These are phyloP conservation scores for Phycomyces blakesleeanus DNA, from an alignment of 192 early-diverging fungal genomes.

Conservation along the genomic window DNA sequence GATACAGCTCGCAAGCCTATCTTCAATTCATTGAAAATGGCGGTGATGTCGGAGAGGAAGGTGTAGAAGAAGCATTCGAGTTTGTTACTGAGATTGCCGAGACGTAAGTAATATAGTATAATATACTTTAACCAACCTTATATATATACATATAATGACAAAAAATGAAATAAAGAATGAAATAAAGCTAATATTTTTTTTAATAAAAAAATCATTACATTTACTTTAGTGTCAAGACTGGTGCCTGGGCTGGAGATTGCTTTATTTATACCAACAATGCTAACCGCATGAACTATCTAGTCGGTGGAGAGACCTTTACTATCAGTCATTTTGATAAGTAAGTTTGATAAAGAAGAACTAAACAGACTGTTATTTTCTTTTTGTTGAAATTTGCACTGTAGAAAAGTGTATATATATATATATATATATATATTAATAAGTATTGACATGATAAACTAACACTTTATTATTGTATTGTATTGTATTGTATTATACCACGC, in stretches of 20 bases:
- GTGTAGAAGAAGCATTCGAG: conserved; percentile 94
- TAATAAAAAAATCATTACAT: not conserved
- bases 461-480: too few relatives aligned
- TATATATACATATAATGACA: too few relatives aligned
- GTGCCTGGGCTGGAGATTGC: conserved; percentile 98
- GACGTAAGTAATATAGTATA: conserved; percentile 9
- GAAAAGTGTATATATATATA: too few relatives aligned
- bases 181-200: not conserved
- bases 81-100: conserved; percentile 92
- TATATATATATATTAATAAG: too few relatives aligned
- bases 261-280: conserved; percentile 93
- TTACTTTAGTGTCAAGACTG: conserved; percentile 75
- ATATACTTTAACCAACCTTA: too few relatives aligned
- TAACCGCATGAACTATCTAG: conserved; percentile 94
- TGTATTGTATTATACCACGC: too few relatives aligned
- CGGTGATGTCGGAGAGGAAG: conserved; percentile 79
- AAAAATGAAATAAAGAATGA: too few relatives aligned
- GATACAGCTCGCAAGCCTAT: conserved; percentile 87
- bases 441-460: too few relatives aligned
- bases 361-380: too few relatives aligned
- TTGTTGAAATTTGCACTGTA: too few relatives aligned
- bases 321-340: conserved; percentile 94
- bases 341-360: too few relatives aligned
- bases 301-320: conserved; percentile 90
- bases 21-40: conserved; percentile 65